These are phyloP conservation scores for Salix brachista DNA, from an alignment of 345 rosid species.

Conservation along the genomic window DNA sequence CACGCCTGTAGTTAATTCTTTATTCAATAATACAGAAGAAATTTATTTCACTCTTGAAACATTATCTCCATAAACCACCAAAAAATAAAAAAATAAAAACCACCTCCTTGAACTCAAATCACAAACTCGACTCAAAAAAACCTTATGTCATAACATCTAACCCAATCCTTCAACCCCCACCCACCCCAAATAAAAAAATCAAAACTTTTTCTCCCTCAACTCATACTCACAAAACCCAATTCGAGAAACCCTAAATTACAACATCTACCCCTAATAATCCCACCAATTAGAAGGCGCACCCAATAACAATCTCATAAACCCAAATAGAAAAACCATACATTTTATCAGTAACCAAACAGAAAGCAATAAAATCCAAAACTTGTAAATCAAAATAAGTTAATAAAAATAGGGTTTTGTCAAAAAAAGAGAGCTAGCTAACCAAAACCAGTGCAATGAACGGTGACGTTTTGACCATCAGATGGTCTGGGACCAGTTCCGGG, in stretches of 20 bases:
- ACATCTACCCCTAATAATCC: neutral
- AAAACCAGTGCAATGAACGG: constrained; percentile 47
- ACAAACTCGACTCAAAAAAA: too few species aligned
- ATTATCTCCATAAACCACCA: neutral
- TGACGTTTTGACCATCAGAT: constrained; percentile 36
- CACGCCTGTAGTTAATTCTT: neutral
- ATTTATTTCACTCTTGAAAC: neutral
- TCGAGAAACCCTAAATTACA: neutral
- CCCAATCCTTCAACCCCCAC: too few species aligned
- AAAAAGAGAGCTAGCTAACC: constrained; percentile 15
- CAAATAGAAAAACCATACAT: neutral
- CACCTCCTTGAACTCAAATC: neutral
- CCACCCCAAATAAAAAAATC: neutral
- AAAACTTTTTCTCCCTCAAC: too few species aligned
- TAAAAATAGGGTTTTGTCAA: neutral
- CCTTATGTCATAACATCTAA: too few species aligned
- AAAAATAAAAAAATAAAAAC: too few species aligned
- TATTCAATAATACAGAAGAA: neutral
- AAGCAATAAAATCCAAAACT: neutral
- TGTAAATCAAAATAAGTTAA: neutral
- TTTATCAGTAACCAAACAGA: neutral
- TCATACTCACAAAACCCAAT: neutral
- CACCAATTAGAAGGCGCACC: neutral
- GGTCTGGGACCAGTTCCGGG: constrained; percentile 42
- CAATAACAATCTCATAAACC: neutral